These are phyloP conservation scores for Aspergillus fumigatus DNA, from an alignment of 2,329 filamentous ascomycete genomes.

Conservation along the genomic window DNA sequence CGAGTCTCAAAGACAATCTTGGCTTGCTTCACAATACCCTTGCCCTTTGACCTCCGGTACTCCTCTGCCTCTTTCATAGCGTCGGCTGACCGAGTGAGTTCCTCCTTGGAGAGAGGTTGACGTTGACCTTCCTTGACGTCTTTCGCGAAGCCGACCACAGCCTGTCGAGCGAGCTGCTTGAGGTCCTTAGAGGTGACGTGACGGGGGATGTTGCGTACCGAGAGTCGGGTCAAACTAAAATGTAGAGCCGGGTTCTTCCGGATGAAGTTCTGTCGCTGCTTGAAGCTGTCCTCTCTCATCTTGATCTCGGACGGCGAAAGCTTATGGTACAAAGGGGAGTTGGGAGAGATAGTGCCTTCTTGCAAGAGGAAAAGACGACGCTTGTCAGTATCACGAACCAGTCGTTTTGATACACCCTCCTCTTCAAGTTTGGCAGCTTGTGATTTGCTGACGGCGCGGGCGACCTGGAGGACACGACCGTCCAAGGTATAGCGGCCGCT, in stretches of 20 bases:
- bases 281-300: conserved; percentile 80
- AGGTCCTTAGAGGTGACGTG: conserved; percentile 79
- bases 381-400: conserved; percentile 77
- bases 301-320: conserved; percentile 76
- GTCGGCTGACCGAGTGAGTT: conserved; percentile 72
- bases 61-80: conserved; percentile 77
- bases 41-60: conserved; percentile 73
- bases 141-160: conserved; percentile 88
- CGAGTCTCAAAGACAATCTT: conserved; percentile 91
- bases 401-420: conserved; percentile 58
- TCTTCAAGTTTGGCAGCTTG: conserved; percentile 74
- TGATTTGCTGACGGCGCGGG: conserved; percentile 76
- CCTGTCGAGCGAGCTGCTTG: conserved; percentile 84
- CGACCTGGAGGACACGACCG: conserved; percentile 78
- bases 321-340: conserved; percentile 70
- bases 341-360: conserved; percentile 77
- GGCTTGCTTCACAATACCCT: conserved; percentile 83
- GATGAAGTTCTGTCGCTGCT: conserved; percentile 84
- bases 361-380: conserved; percentile 80
- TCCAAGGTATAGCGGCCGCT: conserved; percentile 85
- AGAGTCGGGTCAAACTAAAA: conserved; percentile 82
- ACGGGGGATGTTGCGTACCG: conserved; percentile 84
- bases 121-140: conserved; percentile 79
- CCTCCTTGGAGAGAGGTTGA: conserved; percentile 80
- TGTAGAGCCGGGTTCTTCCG: conserved; percentile 87